phyloP scores from a whole-genome alignment of 768 basidiomycete genomes.

The Flagelloscypha sp. region DNA sequence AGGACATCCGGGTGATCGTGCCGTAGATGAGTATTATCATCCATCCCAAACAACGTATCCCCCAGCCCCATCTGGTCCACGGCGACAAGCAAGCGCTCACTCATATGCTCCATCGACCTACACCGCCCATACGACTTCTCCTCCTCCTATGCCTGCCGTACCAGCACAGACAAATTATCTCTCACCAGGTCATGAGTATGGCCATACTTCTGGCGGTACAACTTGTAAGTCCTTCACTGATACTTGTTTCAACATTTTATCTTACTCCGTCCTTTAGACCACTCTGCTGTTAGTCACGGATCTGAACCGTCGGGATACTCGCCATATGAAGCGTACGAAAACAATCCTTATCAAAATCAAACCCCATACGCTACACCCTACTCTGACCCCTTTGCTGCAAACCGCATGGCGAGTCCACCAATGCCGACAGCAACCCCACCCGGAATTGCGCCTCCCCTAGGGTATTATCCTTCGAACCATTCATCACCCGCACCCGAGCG shows the following conservation, averaged over 20 bases:
- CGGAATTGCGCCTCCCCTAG: too few relatives aligned
- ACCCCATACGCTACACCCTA: slow-evolving; percentile 21
- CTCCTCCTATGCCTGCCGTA: slow-evolving; percentile 17
- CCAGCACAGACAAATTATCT: slow-evolving; percentile 9
- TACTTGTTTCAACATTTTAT: background rate
- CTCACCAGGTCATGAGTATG: slow-evolving; percentile 31
- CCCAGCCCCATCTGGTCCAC: slow-evolving; percentile 35
- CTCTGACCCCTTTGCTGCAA: slow-evolving; percentile 25
- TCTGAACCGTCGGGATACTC: slow-evolving; percentile 40
- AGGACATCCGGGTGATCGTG: slow-evolving; percentile 54
- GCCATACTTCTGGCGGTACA: slow-evolving; percentile 43
- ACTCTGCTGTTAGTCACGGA: slow-evolving; percentile 42
- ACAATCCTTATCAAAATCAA: slow-evolving; percentile 20
- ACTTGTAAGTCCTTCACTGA: slow-evolving; percentile 37
- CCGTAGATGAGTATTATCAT: slow-evolving; percentile 70
- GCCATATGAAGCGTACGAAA: slow-evolving; percentile 43
- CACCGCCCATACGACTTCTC: slow-evolving; percentile 19
- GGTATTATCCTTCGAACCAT: background rate
- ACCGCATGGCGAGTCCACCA: too few relatives aligned
- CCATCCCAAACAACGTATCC: slow-evolving; percentile 30
- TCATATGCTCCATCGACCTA: slow-evolving; percentile 34
- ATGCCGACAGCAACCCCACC: slow-evolving; percentile 8
- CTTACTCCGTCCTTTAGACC: slow-evolving; percentile 32
- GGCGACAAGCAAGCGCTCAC: slow-evolving; percentile 29
- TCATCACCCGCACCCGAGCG: slow-evolving; percentile 29